Conservation (phyloP, 1,284 basidiomycete species). For the Trichosporon coremiiforme region DNA sequence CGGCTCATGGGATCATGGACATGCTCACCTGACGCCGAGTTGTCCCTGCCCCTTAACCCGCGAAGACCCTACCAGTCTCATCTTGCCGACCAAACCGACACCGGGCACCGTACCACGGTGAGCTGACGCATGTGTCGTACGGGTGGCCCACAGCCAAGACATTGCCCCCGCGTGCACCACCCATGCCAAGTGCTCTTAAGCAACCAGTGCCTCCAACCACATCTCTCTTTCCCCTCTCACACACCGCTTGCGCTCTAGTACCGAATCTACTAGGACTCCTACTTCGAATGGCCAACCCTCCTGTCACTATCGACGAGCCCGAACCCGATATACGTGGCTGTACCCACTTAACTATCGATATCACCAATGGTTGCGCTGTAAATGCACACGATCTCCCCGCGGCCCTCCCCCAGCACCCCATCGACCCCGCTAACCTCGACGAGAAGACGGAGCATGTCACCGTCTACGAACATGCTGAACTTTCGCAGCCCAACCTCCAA, state of each 20-base stretch:
- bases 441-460: background rate
- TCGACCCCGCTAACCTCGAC: constrained; percentile 12
- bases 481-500: background rate
- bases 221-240: constrained; percentile 7
- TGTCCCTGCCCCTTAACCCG: background rate
- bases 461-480: constrained; percentile 6
- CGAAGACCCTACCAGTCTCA: background rate
- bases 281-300: constrained; percentile 14
- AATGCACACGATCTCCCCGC: background rate
- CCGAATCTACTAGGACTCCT: background rate
- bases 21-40: background rate
- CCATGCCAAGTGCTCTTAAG: constrained; percentile 16
- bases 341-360: constrained; percentile 17
- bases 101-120: background rate
- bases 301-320: constrained; percentile 30
- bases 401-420: constrained; percentile 1
- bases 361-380: constrained; percentile 12
- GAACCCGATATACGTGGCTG: constrained; percentile 36
- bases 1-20: background rate
- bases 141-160: constrained; percentile 5
- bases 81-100: background rate
- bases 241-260: constrained; percentile 5
- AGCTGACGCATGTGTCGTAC: constrained; percentile 7
- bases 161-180: constrained; percentile 4
- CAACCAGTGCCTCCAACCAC: background rate